Evolutionary conservation across 129 eudicot species (phyloP), one percentile per base, ranked within the genome.

Genomic region (Pittosporum tobira): DNA sequence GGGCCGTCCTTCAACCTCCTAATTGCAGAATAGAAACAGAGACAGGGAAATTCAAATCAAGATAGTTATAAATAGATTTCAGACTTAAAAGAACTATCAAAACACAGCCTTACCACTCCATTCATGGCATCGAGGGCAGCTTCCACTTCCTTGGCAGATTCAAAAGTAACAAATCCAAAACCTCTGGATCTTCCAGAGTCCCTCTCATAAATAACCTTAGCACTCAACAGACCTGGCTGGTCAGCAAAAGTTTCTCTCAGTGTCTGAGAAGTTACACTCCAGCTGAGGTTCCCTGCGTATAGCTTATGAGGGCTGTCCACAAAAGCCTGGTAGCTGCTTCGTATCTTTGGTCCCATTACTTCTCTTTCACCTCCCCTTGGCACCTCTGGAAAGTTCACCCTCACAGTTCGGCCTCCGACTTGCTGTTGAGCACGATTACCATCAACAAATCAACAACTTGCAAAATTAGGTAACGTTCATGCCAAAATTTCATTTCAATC

Each of bases 371-470:
- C 96, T 31, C 94, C 99, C 59, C 77, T 79, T 55, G 99, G 96
- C 62, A 93, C 99, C 78, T 93, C 99, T 0, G 96, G 96, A 61
- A 93, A 83, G 81, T 87, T 93, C 66, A 93, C 99, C 80, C 73
- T 87, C 65, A 83, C 88, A 1, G 85, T 75, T 48, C 99, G 80
- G 11, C 96, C 96, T 64, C 99, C 99, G 50, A 93, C 74, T 87
- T 81, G 99, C 99, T 93, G 80, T 71, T 42, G 15, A n/a, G 60
- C 24, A 51, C 61, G 36, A 15, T 23, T 6, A 34, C 57, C 42
- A 65, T 57, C 14, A 18, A 30, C 44, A 55, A 10, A 53, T 28
- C 15, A 53, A 53, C 28, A 16, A 53, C 40, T 54, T 52, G 23
- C 20, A 20, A 53, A n/a, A 53, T 19, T 20, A 53, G 20, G 6